Evolutionary conservation across 805 yeast genomes (phyloP), one percentile per base, ranked within the genome.

Genomic region (Lachancea quebecensis): DNA sequence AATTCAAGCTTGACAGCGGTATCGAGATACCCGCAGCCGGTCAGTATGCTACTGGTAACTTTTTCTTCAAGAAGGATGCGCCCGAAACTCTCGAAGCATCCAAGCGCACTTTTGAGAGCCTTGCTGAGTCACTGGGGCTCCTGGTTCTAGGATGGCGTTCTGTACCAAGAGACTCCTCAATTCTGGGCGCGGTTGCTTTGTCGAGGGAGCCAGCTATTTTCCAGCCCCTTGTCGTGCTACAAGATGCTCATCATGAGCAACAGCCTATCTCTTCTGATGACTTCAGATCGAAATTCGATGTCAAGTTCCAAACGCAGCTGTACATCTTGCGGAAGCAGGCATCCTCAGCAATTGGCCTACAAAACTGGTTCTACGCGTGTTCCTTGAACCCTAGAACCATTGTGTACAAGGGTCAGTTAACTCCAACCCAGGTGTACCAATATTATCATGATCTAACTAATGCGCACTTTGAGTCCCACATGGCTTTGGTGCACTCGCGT

Each of bases 341-440:
- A 7, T 80, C 96, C 11, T 95, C 85, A 65, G 77, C 90, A 44
- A 90, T 91, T 59, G 97, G 97, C 16, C 72, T 90, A 54, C 95
- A 90, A 71, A 90, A 91, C 67, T 91, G 98, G 97, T 91, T 91
- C 70, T 91, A 91, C 73, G 88, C 90, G 55, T 90, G 96, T 70
- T 91, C 98, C 5, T 72, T 91, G 49, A 82, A 93, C 45, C 83
- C 83, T 68, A 82, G 80, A 62, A 84, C 89, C 64, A 91, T 91
- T 57, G 97, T 93, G 45, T 91, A 91, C 76, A 91, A 91, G 71
- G 99, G 99, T 57, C 99, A 93, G 71, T 77, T 91, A 60, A 95
- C 95, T 12, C 99, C 99, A 36, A 82, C 85, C 47, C 99, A 91
- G 70, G 98, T 91, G 32, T 93, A 90, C 72, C 80, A 85, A 56